Conservation (phyloP, 164 flowering plant species). For the Annona cherimola region DNA sequence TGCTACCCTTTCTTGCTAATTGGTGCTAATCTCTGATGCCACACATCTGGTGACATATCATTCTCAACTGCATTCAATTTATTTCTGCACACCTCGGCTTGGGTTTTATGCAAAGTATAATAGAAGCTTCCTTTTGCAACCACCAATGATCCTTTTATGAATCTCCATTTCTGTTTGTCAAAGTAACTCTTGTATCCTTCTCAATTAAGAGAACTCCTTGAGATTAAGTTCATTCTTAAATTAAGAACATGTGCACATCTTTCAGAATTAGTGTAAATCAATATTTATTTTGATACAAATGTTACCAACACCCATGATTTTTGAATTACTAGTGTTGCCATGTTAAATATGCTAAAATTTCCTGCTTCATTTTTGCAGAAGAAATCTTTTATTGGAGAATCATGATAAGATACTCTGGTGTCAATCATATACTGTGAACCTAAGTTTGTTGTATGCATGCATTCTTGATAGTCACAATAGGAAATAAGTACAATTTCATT, state of each 20-base stretch:
- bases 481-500: too few relatives aligned
- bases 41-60: not conserved
- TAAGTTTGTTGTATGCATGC: too few relatives aligned
- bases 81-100: not conserved
- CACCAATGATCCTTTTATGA: not conserved
- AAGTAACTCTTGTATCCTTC: not conserved
- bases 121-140: not conserved
- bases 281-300: not conserved
- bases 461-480: not conserved
- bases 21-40: not conserved
- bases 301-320: not conserved
- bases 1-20: not conserved
- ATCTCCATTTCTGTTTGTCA: not conserved
- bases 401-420: not conserved
- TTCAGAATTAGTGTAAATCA: not conserved
- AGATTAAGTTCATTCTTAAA: not conserved
- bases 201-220: not conserved
- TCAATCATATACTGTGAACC: not conserved
- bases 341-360: not conserved
- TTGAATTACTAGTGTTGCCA: not conserved
- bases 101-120: not conserved
- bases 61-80: not conserved
- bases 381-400: not conserved
- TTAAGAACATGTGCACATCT: constrained; percentile 1
- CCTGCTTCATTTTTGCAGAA: not conserved